Base-by-base conservation (phyloP, 2,329 filamentous ascomycete genomes). In the Epicoccum nigrum region DNA sequence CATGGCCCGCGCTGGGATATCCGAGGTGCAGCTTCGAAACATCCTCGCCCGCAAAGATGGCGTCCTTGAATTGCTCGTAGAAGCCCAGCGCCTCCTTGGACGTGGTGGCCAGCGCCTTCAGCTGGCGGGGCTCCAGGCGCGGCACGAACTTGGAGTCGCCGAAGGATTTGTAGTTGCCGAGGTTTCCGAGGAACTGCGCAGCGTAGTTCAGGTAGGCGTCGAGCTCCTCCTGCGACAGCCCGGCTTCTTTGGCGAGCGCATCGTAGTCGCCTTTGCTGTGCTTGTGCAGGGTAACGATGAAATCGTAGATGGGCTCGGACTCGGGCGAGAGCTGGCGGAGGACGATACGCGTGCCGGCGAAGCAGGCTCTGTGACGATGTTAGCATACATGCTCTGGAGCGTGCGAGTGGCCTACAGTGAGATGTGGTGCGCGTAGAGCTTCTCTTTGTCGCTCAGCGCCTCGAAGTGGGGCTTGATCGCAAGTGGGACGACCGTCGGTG, bases 381-480 rank as follows among this genome's bases (percentile, higher is more conserved):
- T 20, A 62, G 50, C 9, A 31, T 19, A 4, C 5, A 17, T 20
- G 3, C 13, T 19, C 1, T 9, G 2, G n/a, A 1, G 20, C 27
- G 3, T 19, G 5, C 16, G 4, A 8, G 5, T 21, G 20, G 12
- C 61, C 44, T 66, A 75, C 73, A 72, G 51, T 30, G 72, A 75
- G 53, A 75, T 66, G 46, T 74, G 92, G 76, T 97, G 92, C 58
- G 92, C 89, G 80, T 97, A 97, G 69, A 89, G 86, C 79, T 93
- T 92, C 78, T 96, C 85, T 70, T 88, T 80, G 65, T 89, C 84
- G 45, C 77, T 82, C 55, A 94, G 75, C 28, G 86, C 85, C 47
- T 93, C 88, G 66, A 97, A 99, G 76, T 97, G 93, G 70, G 91
- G 89, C 77, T 91, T 91, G 72, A 97, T 94, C 72, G 91, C 87